Base-by-base conservation (phyloP, 2,329 filamentous ascomycete species). In the Phialophora verrucosa region DNA sequence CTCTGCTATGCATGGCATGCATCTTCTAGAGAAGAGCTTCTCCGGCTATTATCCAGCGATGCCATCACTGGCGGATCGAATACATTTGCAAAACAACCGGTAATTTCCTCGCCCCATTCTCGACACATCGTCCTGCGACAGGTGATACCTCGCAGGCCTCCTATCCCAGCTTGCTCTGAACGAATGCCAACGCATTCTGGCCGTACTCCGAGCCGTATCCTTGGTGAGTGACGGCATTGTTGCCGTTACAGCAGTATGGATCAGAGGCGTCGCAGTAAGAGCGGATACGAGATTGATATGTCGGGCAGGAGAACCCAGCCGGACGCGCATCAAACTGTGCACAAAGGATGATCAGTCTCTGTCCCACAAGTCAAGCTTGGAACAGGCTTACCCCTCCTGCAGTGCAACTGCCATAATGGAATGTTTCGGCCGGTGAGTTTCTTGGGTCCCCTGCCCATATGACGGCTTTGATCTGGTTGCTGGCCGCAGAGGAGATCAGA, bases 391-490 rank as follows among this genome's bases (percentile, higher is more conserved):
- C 53, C 5, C 53, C 53, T 17, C 53, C 53, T 31, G 53, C 53
- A 35, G 53, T 55, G 53, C 53, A 55, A 55, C 25, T 35, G 12
- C 53, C 53, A 35, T 55, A 55, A n/a, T 54, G 53, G 53, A 55
- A 55, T 35, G 53, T 55, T 32, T 55, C 53, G 25, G 53, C 12
- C 2, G 29, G 53, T n/a, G 53, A 55, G 27, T 35, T 55, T 32
- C 51, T 54, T 10, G 51, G 51, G 14, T 54, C 32, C 14, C 51
- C 25, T 54, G 51, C 51, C 51, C 51, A 54, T 27, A 54, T 54
- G 51, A 54, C 51, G 17, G 51, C 51, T 32, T 54, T 31, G 51
- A 54, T 54, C 25, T 27, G 25, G 10, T 54, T 54, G 51, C 51
- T 31, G 23, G 51, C 51, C 4, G 27, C 51, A 27, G 51, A 27